phyloP scores from a whole-genome alignment of 83 land plant species.

The Picea mariana region DNA sequence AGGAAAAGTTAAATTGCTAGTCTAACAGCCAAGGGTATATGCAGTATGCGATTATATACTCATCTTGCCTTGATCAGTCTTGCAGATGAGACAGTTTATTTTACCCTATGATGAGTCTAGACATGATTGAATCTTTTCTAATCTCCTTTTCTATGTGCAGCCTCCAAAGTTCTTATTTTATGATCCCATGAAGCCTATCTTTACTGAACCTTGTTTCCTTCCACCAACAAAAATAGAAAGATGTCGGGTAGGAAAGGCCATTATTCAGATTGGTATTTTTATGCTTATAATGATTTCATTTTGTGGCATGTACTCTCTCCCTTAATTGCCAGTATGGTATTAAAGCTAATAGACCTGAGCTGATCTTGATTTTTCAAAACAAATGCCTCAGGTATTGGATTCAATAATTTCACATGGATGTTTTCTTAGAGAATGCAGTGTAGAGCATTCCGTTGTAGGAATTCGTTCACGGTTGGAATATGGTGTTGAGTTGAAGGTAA shows the following conservation, averaged over 20 bases:
- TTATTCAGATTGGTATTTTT: not conserved
- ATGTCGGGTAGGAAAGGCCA: constrained; percentile 43
- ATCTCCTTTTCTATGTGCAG: constrained; percentile 30
- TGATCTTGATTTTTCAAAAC: not conserved
- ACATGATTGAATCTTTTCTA: not conserved
- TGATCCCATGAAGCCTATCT: constrained; percentile 58
- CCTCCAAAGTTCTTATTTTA: constrained; percentile 57
- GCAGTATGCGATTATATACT: too few relatives aligned
- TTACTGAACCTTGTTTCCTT: constrained; percentile 56
- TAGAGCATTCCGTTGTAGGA: constrained; percentile 50
- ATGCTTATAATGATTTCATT: not conserved
- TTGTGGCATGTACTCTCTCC: not conserved
- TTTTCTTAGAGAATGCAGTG: constrained; percentile 46
- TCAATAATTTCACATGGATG: constrained; percentile 70
- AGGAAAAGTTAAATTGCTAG: not conserved
- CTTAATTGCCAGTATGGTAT: not conserved
- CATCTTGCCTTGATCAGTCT: too few relatives aligned
- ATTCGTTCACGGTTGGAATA: constrained; percentile 59
- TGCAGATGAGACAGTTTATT: too few relatives aligned
- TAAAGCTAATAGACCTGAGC: not conserved
- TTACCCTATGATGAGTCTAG: too few relatives aligned
- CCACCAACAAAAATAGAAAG: constrained; percentile 65
- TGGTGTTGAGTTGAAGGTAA: constrained; percentile 50
- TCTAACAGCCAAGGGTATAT: not conserved
- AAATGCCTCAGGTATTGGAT: constrained; percentile 34